phyloP scores from a whole-genome alignment of 345 rosid species.

The Angophora floribunda region DNA sequence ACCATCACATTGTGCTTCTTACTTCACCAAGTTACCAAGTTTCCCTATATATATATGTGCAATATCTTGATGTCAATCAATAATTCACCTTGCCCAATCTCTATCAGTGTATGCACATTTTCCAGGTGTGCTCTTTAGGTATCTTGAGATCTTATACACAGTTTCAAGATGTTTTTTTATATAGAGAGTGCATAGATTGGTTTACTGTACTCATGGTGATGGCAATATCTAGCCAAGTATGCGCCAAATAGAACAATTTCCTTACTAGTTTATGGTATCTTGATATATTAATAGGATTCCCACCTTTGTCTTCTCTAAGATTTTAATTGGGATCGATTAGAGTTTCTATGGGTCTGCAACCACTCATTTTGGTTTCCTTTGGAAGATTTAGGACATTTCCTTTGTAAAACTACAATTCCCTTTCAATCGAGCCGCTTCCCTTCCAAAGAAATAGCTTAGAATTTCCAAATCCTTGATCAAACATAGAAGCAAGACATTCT shows the following conservation, averaged over 20 bases:
- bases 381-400: not conserved
- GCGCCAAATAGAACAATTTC: not conserved
- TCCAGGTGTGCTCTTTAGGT: not conserved
- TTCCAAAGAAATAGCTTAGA: too few species aligned
- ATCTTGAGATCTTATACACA: not conserved
- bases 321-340: not conserved
- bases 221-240: not conserved
- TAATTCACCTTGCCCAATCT: not conserved
- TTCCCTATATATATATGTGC: not conserved
- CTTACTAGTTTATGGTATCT: not conserved
- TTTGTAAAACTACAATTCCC: not conserved
- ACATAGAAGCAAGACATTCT: too few species aligned
- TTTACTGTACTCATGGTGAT: not conserved
- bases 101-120: not conserved
- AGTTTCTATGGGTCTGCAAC: too few species aligned
- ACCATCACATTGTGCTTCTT: not conserved
- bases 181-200: too few species aligned
- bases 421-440: too few species aligned
- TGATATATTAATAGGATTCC: not conserved
- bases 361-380: not conserved
- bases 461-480: too few species aligned
- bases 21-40: not conserved
- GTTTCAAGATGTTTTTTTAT: not conserved
- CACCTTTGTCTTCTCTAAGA: not conserved
- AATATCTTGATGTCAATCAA: not conserved